A percentile compares a stretch with the other conserved stretches of the same genome.
phyloP scores from a whole-genome alignment of 2,329 filamentous ascomycete genomes.

The Sphaerulina populicola region DNA sequence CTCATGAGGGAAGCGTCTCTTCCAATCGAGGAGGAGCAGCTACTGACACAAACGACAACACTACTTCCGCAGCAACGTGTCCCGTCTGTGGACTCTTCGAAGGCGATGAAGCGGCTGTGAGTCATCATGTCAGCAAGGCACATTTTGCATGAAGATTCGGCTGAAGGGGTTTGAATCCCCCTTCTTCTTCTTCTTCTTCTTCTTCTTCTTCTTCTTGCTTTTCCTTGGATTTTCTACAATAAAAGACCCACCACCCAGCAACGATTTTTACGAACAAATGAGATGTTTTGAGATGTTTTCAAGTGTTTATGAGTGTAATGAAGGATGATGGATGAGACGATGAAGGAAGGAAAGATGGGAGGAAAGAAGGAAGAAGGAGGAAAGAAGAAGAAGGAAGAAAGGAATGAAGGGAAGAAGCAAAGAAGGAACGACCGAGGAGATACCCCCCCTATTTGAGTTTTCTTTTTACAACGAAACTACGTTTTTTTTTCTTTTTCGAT shows the following conservation, averaged over 20 bases:
- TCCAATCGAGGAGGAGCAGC: neutral
- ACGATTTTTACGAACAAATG: neutral
- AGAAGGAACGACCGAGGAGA: too few species aligned
- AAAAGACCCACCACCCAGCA: neutral
- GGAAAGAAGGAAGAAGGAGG: too few species aligned
- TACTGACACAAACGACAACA: neutral
- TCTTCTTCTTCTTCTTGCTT: neutral
- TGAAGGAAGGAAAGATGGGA: too few species aligned
- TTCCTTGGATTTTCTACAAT: neutral
- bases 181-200: neutral
- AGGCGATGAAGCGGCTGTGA: slow-evolving; percentile 31
- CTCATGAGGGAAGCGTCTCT: neutral
- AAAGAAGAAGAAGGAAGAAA: neutral
- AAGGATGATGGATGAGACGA: neutral
- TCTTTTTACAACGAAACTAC: too few species aligned
- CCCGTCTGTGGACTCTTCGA: slow-evolving; percentile 30
- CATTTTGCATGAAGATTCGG: slow-evolving; percentile 23
- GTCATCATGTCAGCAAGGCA: slow-evolving; percentile 28
- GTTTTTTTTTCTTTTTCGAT: too few species aligned
- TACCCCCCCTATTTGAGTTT: too few species aligned
- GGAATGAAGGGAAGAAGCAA: neutral
- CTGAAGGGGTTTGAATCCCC: too few species aligned
- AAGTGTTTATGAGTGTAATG: neutral
- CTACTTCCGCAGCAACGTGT: slow-evolving; percentile 19
- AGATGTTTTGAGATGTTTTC: too few species aligned